Percentiles rank a stretch among this genome's conserved stretches.
Evolutionary conservation across 1,139 yeast species (phyloP).

Genomic region (Debaryomyces coudertii): DNA sequence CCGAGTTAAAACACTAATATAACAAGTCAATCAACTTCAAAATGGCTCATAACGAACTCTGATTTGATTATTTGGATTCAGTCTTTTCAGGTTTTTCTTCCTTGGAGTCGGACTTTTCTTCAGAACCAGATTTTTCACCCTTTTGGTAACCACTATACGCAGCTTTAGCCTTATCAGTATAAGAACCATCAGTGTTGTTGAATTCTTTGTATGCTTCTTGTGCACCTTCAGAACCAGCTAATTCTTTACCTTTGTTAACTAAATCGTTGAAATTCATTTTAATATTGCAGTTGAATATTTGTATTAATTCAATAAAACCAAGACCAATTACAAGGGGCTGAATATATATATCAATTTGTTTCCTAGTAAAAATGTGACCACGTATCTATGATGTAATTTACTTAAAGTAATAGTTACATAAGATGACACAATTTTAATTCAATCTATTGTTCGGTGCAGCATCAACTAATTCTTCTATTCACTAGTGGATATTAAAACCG

Average conservation of each 20-base stretch:
- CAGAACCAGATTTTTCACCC: constrained; percentile 8
- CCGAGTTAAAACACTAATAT: not conserved
- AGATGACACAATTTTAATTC: not conserved
- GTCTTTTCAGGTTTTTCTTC: not conserved
- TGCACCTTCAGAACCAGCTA: constrained; percentile 31
- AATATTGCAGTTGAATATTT: not conserved
- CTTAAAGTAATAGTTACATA: not conserved
- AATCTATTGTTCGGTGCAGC: constrained; percentile 1
- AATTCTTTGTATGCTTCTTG: constrained; percentile 37
- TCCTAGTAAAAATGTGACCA: not conserved
- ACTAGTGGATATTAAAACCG: too few species aligned
- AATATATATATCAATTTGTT: constrained; percentile 1
- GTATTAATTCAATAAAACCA: not conserved
- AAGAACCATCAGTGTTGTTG: constrained; percentile 33
- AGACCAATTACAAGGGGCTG: not conserved
- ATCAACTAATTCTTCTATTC: not conserved
- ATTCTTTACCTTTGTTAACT: constrained; percentile 43
- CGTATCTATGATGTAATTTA: constrained; percentile 4
- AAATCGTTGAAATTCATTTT: constrained; percentile 34
- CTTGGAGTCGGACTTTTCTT: constrained; percentile 1
- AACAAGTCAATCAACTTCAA: not conserved
- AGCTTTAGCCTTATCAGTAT: constrained; percentile 37
- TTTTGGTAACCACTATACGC: constrained; percentile 31
- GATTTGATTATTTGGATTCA: not conserved
- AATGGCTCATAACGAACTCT: not conserved